Evolutionary conservation across 768 basidiomycete genomes (phyloP), one percentile per base, ranked within the genome.

Genomic region (Leccinum imitatum): DNA sequence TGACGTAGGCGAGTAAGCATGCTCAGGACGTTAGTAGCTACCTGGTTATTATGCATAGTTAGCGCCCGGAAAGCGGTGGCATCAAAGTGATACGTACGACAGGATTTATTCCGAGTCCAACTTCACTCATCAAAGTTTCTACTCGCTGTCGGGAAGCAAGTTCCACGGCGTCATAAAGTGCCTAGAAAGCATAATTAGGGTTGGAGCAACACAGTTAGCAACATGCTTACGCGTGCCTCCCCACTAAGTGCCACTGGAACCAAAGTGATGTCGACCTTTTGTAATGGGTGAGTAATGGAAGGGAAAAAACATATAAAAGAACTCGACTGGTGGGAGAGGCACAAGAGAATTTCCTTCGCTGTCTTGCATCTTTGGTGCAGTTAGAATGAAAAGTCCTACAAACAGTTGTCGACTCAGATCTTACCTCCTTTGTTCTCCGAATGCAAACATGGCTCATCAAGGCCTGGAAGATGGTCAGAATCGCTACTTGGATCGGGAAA

Each of bases 1-100:
- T 95, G 93, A 31, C 93, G 84, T 71, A 95, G 78, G 17, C 93
- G 88, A 8, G 91, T 93, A n/a, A 94, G 81, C 81, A 94, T 85
- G 61, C 88, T 87, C 39, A 93, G 73, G 14, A 91, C 84, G 65
- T 88, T 87, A 2, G 84, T 84, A 59, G 86, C 84, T 1, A 84
- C 79, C 89, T 91, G 61, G 19, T 59, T 25, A 54, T 48, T 3
- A 17, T n/a, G 15, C 41, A 44, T 44, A 10, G 58, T 48, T 50
- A 60, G 41, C 61, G 59, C 60, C 10, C 53, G 33, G 50, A 35
- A 39, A 44, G 51, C 6, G 13, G 30, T 15, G 13, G 59, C 6
- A 54, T 31, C 53, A 41, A 25, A 11, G 4, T 37, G 52, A 17
- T 10, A 57, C 70, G 50, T 61, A 84, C 84, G 53, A 82, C 67